Evolutionary conservation across 805 yeast species (phyloP).

Genomic region (Zygotorulaspora sp.): DNA sequence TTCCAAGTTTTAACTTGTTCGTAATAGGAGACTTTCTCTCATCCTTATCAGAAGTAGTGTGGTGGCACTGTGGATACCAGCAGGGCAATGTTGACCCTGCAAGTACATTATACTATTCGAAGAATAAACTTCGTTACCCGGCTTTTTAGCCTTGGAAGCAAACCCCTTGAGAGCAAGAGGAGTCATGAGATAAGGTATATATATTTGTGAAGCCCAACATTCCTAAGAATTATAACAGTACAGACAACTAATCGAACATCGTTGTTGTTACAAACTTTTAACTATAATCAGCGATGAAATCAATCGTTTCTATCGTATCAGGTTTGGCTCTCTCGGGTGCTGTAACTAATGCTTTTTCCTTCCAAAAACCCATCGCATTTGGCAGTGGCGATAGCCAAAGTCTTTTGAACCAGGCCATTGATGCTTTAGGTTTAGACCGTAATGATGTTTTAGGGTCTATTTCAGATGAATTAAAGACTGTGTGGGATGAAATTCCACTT

Average conservation of each 20-base stretch:
- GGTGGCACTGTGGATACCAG: too few species aligned
- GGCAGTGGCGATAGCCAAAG: constrained; percentile 23
- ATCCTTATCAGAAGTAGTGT: too few species aligned
- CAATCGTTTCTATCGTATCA: constrained; percentile 7
- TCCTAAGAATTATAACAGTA: too few species aligned
- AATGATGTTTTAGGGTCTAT: constrained; percentile 37
- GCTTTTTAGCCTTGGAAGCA: too few species aligned
- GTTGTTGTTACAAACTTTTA: too few species aligned
- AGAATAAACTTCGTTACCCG: too few species aligned
- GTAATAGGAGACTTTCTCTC: too few species aligned
- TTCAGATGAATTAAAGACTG: constrained; percentile 44
- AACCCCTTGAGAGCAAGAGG: too few species aligned
- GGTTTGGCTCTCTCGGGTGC: constrained; percentile 17
- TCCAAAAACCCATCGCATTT: constrained; percentile 33
- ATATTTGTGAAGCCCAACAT: background rate
- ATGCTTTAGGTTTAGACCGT: constrained; percentile 46
- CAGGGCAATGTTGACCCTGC: too few species aligned
- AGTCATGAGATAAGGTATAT: background rate
- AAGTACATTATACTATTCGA: too few species aligned
- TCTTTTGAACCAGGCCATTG: constrained; percentile 46
- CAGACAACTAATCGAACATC: too few species aligned
- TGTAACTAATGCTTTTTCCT: constrained; percentile 27
- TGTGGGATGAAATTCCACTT: constrained; percentile 63
- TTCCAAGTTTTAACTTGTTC: too few species aligned
- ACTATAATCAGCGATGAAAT: constrained; percentile 1